Percentiles rank a stretch among this genome's conserved stretches.
Conservation (phyloP, 441 rosid genomes). For the Metrosideros polymorpha region DNA sequence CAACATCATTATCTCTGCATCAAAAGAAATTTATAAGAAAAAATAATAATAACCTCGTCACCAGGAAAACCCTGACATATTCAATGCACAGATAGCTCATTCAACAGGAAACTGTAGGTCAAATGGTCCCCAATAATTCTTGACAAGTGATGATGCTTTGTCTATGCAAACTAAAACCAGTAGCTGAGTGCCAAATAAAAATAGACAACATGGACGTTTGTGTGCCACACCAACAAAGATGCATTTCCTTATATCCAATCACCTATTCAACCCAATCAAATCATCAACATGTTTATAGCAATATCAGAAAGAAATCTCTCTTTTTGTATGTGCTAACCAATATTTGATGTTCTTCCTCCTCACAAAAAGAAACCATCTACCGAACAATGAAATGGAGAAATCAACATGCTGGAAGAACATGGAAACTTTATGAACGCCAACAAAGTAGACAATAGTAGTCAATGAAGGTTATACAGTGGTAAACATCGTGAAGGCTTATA, state of each 20-base stretch:
- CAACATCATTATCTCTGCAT: conserved; percentile 56
- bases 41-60: background rate
- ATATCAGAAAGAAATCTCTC: background rate
- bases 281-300: background rate
- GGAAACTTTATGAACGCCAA: background rate
- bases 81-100: background rate
- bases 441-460: background rate
- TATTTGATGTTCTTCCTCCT: background rate
- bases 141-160: background rate
- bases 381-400: background rate
- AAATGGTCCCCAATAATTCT: background rate
- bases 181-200: background rate
- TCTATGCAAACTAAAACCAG: background rate
- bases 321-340: background rate
- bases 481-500: background rate
- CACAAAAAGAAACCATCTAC: background rate
- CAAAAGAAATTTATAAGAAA: background rate
- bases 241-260: background rate
- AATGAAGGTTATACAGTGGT: background rate
- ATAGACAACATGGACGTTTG: background rate
- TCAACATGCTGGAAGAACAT: background rate
- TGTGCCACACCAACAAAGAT: background rate
- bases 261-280: background rate
- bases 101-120: background rate
- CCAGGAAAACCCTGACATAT: background rate